Conservation (phyloP, 768 basidiomycete genomes). For the Pleurotus tuoliensis region DNA sequence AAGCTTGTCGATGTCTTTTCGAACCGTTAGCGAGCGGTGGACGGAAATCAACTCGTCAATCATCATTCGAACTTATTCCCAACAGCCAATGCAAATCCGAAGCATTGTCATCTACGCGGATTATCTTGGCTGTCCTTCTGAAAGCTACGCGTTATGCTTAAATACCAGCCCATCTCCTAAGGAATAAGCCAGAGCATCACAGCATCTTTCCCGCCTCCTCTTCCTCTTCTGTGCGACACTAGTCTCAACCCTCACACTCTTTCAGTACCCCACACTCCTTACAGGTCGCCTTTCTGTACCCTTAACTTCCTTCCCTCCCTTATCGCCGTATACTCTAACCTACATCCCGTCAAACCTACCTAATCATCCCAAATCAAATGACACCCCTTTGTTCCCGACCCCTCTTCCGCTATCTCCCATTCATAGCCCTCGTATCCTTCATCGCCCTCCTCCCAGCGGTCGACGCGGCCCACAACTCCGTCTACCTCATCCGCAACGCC, state of each 20-base stretch:
- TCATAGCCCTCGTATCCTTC: slow-evolving; percentile 1
- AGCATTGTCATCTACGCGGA: too few relatives aligned
- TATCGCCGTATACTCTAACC: not conserved
- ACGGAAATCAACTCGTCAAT: too few relatives aligned
- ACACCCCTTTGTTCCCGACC: not conserved
- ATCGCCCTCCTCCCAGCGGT: slow-evolving; percentile 3
- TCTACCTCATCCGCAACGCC: slow-evolving; percentile 21
- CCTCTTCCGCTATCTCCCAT: not conserved
- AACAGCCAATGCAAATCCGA: too few relatives aligned
- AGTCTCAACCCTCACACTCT: not conserved
- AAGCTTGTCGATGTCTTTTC: too few relatives aligned
- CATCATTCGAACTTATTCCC: too few relatives aligned
- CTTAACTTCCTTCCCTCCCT: too few relatives aligned
- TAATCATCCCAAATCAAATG: not conserved
- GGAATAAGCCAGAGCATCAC: too few relatives aligned
- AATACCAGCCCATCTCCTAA: too few relatives aligned
- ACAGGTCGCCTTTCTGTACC: not conserved
- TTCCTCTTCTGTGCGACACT: not conserved
- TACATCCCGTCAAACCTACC: not conserved
- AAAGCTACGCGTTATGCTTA: too few relatives aligned
- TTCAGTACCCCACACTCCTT: not conserved
- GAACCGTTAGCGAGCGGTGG: too few relatives aligned
- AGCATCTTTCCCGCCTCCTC: not conserved
- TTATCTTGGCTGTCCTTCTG: too few relatives aligned
- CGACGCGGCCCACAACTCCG: slow-evolving; percentile 15